Conservation (phyloP, 1,139 yeast species). For the Insectozyma bohioensis region DNA sequence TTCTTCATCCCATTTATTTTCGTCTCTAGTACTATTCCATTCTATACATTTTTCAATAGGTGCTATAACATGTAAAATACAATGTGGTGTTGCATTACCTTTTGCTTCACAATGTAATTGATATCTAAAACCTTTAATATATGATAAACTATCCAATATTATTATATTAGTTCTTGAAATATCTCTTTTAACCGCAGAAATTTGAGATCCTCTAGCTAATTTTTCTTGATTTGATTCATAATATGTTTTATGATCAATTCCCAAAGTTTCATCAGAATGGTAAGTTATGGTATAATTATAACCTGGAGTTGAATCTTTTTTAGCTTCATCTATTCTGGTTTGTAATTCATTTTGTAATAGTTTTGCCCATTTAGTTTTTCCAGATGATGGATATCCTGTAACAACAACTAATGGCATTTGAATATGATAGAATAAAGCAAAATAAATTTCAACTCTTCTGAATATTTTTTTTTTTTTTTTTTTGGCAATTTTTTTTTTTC, state of each 20-base stretch:
- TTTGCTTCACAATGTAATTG: conserved; percentile 94
- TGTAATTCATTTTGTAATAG: conserved; percentile 50
- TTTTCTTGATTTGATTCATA: conserved; percentile 72
- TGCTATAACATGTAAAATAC: conserved; percentile 77
- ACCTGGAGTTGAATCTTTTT: conserved; percentile 52
- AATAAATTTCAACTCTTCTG: too few species aligned
- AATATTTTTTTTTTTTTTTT: too few species aligned
- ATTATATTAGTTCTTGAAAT: conserved; percentile 69
- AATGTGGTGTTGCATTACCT: conserved; percentile 76
- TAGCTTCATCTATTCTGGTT: conserved; percentile 42
- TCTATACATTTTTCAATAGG: conserved; percentile 60
- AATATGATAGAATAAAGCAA: too few species aligned
- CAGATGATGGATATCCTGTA: conserved; percentile 84
- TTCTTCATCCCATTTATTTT: conserved; percentile 63
- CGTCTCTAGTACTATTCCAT: conserved; percentile 48
- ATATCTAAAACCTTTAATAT: conserved; percentile 93
- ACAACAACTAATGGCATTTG: conserved; percentile 84
- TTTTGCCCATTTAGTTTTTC: conserved; percentile 76
- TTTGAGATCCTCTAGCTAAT: conserved; percentile 77
- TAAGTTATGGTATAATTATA: conserved; percentile 59
- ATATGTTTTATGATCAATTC: conserved; percentile 69
- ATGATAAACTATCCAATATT: conserved; percentile 79
- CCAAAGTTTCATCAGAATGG: conserved; percentile 77
- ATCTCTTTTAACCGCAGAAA: conserved; percentile 86
- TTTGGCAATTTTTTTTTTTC: too few species aligned